Base-by-base conservation (phyloP, 1,284 basidiomycete species). In the Leccinum subfulvum region DNA sequence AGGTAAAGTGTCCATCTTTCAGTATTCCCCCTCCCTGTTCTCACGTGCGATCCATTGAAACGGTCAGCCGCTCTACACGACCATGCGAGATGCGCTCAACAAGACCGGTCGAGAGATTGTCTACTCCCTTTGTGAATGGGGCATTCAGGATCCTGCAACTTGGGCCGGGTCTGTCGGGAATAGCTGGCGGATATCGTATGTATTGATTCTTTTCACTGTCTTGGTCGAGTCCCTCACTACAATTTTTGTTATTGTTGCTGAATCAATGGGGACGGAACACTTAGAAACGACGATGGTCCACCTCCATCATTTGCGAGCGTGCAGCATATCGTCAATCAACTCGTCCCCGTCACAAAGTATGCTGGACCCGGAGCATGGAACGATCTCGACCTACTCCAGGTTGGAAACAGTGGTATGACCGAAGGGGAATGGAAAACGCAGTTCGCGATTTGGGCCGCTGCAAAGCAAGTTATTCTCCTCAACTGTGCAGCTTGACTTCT, bases 71-170 rank as follows among this genome's bases (percentile, higher is more conserved):
- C 21, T 18, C 41, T 63, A 49, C 55, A 57, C 55, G 7, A 41
- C 4, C 7, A 66, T 66, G 65, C 56, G 60, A 49, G 53, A 66
- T 23, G 64, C 65, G 21, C 65, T 66, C 16, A 33, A n/a, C 11
- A 76, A 76, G 0, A 83, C 82, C 0, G 79, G 78, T 4, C 79
- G 80, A 7, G 77, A 79, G 1, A 81, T 85, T 53, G 73, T 84
- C 3, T 86, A 81, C 67, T 81, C 82, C 9, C 77, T 84, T 30
- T 85, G 84, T 59, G 81, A 85, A 68, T 85, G 84, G 83, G 82
- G 81, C 51, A 75, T 82, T 37, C 71, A 75, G 62, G 71, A 83
- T 64, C 81, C 81, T 52, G 81, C 81, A 14, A 74, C 80, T 33
- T 83, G 82, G 82, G 80, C 74, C 2, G 73, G 76, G 51, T 64